These are phyloP conservation scores for Zelopaecilomyces penicillatus DNA, from an alignment of 2,329 filamentous ascomycete genomes.

Conservation along the genomic window DNA sequence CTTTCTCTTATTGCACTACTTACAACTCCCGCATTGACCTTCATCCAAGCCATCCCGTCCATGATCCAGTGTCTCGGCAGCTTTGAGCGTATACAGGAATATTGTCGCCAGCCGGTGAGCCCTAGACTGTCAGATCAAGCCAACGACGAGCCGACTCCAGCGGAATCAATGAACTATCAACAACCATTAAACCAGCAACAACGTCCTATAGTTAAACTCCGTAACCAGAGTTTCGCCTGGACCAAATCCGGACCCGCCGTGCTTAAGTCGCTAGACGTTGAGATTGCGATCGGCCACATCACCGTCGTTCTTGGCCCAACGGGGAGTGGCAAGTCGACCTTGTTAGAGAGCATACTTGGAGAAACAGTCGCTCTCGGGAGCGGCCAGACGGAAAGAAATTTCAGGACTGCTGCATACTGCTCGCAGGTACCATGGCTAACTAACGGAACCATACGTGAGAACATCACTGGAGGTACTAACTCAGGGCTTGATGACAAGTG, in stretches of 20 bases:
- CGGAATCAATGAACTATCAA: neutral
- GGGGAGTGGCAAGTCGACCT: conserved; percentile 8
- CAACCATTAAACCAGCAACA: too few species aligned
- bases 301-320: conserved; percentile 8
- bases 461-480: conserved; percentile 5
- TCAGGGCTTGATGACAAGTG: conserved; percentile 17
- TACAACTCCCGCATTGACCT: conserved; percentile 11
- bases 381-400: too few species aligned
- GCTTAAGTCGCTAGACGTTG: conserved; percentile 4
- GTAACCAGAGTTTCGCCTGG: conserved; percentile 5
- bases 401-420: conserved; percentile 6
- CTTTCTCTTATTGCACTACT: conserved; percentile 15
- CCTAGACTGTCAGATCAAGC: conserved; percentile 1
- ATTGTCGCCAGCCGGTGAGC: conserved; percentile 8
- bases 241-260: neutral
- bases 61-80: conserved; percentile 11
- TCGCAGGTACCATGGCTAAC: conserved; percentile 9
- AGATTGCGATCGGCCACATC: conserved; percentile 3
- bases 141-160: conserved; percentile 1
- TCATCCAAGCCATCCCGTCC: conserved; percentile 15
- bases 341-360: conserved; percentile 7
- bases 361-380: neutral
- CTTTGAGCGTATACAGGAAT: conserved; percentile 17
- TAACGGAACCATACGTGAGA: conserved; percentile 8
- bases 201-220: neutral